Evolutionary conservation across 768 basidiomycete species (phyloP).

Genomic region (Calocera cornea): DNA sequence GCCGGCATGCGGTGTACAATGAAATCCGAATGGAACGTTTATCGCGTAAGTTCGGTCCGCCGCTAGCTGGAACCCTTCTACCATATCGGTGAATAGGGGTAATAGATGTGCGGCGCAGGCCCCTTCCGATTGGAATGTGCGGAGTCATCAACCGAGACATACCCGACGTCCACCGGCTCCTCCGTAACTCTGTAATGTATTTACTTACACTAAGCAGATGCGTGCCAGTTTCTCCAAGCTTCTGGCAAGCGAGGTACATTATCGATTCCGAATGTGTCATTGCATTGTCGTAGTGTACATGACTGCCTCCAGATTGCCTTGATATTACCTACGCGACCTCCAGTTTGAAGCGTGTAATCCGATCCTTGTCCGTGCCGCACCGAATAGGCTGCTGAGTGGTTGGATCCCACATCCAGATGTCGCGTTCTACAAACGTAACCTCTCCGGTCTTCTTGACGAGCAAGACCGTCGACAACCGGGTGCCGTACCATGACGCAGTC

Average conservation of each 20-base stretch:
- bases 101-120: neutral
- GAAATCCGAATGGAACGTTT: neutral
- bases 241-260: no score
- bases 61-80: neutral
- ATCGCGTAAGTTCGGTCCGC: neutral
- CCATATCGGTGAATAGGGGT: neutral
- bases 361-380: neutral
- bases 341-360: neutral
- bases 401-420: slow-evolving; percentile 41
- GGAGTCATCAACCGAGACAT: no score
- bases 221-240: no score
- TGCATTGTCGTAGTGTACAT: neutral
- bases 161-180: no score
- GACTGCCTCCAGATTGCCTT: neutral
- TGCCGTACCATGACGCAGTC: slow-evolving; percentile 37
- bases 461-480: slow-evolving; percentile 59
- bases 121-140: no score
- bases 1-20: neutral
- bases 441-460: slow-evolving; percentile 47
- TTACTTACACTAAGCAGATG: no score
- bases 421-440: slow-evolving; percentile 57
- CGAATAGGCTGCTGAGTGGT: slow-evolving; percentile 25
- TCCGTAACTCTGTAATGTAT: no score
- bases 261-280: no score
- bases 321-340: neutral